Evolutionary conservation across 164 flowering plant genomes (phyloP).

Genomic region (Umbilicus rupestris): DNA sequence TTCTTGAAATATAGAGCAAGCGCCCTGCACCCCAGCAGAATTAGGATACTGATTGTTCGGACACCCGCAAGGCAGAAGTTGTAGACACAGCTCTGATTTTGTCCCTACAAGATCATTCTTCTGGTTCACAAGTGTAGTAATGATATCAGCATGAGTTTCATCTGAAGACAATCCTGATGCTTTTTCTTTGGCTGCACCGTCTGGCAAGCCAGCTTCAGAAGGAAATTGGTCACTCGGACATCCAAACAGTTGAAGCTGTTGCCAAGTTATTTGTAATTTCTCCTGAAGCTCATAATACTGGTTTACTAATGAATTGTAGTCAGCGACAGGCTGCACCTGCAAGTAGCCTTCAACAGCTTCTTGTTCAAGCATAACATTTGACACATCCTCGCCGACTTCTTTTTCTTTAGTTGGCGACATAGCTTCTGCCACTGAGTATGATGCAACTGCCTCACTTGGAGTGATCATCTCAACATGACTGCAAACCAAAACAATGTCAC

Average conservation of each 20-base stretch:
- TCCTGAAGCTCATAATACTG: constrained; percentile 71
- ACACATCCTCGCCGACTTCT: constrained; percentile 12
- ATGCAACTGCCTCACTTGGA: constrained; percentile 13
- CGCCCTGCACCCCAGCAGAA: neutral
- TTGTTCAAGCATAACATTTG: constrained; percentile 15
- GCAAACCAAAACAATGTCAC: neutral
- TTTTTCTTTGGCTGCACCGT: constrained; percentile 10
- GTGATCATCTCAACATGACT: neutral
- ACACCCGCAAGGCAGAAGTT: neutral
- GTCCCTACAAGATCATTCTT: constrained; percentile 10
- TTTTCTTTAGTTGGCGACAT: constrained; percentile 9
- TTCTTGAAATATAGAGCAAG: neutral
- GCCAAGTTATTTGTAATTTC: constrained; percentile 46
- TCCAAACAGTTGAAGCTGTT: constrained; percentile 50
- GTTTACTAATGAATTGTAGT: constrained; percentile 37
- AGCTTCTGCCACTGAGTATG: constrained; percentile 14
- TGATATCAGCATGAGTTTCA: neutral
- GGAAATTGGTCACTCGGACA: constrained; percentile 26
- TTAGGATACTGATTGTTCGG: neutral
- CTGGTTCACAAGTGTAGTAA: neutral
- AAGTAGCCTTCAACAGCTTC: constrained; percentile 16
- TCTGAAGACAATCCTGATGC: neutral
- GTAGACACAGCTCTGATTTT: constrained; percentile 16
- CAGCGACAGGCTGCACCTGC: constrained; percentile 24
- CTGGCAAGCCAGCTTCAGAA: constrained; percentile 17